phyloP scores from a whole-genome alignment of 495 filamentous ascomycete genomes.

The Penicillium diatomitis region DNA sequence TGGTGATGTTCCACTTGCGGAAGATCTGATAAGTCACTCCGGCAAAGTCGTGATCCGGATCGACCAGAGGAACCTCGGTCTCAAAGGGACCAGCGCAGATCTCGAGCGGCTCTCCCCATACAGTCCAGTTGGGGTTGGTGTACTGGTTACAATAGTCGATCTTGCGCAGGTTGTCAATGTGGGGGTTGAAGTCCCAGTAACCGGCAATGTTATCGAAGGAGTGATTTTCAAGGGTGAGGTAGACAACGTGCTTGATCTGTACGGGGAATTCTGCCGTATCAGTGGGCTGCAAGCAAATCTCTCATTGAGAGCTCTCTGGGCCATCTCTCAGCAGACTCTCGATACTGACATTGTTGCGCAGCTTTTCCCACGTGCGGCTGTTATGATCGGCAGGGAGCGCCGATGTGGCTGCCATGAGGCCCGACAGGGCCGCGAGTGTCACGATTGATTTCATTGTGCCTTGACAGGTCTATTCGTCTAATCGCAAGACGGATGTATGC shows the following conservation, averaged over 20 bases:
- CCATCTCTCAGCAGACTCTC: too few species aligned
- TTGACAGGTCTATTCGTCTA: neutral
- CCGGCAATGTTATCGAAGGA: constrained; percentile 39
- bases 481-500: too few species aligned
- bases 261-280: neutral
- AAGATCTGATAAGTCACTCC: constrained; percentile 33
- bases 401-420: constrained; percentile 9
- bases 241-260: constrained; percentile 37
- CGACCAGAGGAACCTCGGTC: constrained; percentile 29
- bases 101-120: constrained; percentile 30
- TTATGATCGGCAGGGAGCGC: constrained; percentile 10
- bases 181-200: constrained; percentile 33
- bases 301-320: too few species aligned
- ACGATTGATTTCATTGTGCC: constrained; percentile 14
- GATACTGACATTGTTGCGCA: constrained; percentile 22
- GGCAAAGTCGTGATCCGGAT: constrained; percentile 37
- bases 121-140: constrained; percentile 35
- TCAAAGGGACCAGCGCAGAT: constrained; percentile 33
- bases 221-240: constrained; percentile 38
- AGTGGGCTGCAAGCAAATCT: too few species aligned
- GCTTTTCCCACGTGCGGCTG: constrained; percentile 14
- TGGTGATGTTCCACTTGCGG: constrained; percentile 30
- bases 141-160: constrained; percentile 32
- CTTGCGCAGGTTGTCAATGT: constrained; percentile 32
- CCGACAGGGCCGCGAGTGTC: constrained; percentile 5